These are phyloP conservation scores for Babesia divergens DNA, from an alignment of 169 alveolate genomes.

Conservation along the genomic window DNA sequence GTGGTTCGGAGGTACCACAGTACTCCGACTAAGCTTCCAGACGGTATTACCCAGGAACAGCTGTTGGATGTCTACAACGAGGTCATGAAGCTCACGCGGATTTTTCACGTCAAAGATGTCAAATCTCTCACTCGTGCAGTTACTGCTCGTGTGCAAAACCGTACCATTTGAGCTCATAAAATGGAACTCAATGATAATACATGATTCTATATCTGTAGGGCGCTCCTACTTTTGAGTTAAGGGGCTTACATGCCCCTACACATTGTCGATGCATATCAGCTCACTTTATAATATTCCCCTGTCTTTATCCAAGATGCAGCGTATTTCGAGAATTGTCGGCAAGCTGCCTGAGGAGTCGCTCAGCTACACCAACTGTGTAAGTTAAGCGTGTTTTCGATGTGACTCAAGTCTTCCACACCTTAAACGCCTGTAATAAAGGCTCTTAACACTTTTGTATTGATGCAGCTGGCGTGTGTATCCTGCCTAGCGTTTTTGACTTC, in stretches of 20 bases:
- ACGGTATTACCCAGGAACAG: constrained; percentile 23
- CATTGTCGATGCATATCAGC: background rate
- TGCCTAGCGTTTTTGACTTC: background rate
- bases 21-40: background rate
- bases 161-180: background rate
- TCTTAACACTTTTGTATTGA: background rate
- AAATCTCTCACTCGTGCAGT: constrained; percentile 56
- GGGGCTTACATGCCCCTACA: too few species aligned
- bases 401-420: background rate
- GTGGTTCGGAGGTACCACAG: too few species aligned
- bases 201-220: background rate
- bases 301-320: constrained; percentile 13
- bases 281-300: background rate
- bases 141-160: constrained; percentile 52
- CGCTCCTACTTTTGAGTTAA: background rate
- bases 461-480: background rate
- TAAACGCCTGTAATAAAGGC: background rate
- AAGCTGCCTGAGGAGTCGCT: constrained; percentile 66
- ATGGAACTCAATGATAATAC: too few species aligned
- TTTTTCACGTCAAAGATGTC: constrained; percentile 57
- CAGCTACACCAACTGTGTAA: constrained; percentile 64
- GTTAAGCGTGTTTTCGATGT: background rate
- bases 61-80: constrained; percentile 59
- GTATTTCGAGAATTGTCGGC: constrained; percentile 36
- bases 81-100: constrained; percentile 19